Evolutionary conservation across 495 filamentous ascomycete species (phyloP).

Genomic region (Penicillium steckii): DNA sequence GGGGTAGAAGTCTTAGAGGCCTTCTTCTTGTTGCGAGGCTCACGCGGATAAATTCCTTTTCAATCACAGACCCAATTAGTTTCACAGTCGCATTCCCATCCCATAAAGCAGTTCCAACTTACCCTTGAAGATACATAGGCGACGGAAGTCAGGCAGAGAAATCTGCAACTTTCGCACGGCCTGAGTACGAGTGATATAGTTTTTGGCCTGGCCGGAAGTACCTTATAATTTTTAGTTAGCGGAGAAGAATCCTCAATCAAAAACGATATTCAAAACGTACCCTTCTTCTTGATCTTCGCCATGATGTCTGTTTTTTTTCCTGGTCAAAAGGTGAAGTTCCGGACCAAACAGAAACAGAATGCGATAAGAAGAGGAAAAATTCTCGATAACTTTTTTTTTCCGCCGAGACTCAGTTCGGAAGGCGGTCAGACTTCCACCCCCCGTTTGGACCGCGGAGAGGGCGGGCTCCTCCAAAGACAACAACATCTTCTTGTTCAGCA

Average conservation of each 20-base stretch:
- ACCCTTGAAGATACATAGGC: conserved; percentile 98
- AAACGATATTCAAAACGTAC: conserved; percentile 32
- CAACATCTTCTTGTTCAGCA: not conserved
- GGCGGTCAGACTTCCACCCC: conserved; percentile 15
- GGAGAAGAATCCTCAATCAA: not conserved
- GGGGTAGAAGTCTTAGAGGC: conserved; percentile 85
- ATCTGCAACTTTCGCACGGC: conserved; percentile 97
- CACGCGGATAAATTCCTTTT: conserved; percentile 93
- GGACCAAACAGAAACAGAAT: conserved; percentile 13
- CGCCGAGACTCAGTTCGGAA: too few relatives aligned
- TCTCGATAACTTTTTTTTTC: conserved; percentile 42
- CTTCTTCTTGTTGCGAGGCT: conserved; percentile 95
- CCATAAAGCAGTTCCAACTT: too few relatives aligned
- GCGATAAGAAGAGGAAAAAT: conserved; percentile 38
- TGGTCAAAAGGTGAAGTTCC: conserved; percentile 6
- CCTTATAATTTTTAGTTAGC: conserved; percentile 44
- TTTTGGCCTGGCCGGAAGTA: conserved; percentile 89
- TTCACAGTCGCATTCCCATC: not conserved
- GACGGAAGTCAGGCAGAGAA: conserved; percentile 92
- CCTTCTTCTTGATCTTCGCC: conserved; percentile 93
- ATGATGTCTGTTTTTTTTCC: conserved; percentile 43
- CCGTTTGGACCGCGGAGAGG: conserved; percentile 23
- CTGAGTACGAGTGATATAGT: conserved; percentile 95
- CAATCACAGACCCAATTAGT: conserved; percentile 10
- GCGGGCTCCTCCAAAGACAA: too few relatives aligned